Conservation (phyloP, 305 asterid genomes). For the Euphrasia arctica region DNA sequence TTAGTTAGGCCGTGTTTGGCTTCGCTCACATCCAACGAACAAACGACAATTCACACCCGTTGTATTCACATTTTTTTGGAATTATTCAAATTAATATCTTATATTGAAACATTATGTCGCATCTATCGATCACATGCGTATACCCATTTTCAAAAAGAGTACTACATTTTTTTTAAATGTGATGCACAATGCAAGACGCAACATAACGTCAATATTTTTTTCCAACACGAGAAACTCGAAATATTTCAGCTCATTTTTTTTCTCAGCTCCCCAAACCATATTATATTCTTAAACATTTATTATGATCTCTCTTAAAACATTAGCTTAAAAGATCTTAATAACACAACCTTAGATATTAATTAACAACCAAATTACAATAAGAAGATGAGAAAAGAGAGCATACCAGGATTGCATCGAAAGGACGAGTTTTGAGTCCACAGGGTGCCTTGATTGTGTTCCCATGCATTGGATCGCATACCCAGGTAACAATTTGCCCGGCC, state of each 20-base stretch:
- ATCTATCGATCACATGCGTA: neutral
- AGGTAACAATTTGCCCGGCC: constrained; percentile 75
- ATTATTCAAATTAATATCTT: neutral
- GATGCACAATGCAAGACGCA: neutral
- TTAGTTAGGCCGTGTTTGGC: neutral
- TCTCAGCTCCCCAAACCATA: too few species aligned
- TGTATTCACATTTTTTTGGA: neutral
- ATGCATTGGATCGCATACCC: constrained; percentile 92
- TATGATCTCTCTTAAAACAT: neutral
- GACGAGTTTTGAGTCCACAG: constrained; percentile 81
- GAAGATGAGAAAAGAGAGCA: constrained; percentile 22
- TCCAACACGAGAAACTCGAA: too few species aligned
- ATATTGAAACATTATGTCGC: neutral
- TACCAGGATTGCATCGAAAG: constrained; percentile 85
- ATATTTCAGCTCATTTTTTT: too few species aligned
- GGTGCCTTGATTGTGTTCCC: constrained; percentile 89
- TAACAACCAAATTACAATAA: neutral
- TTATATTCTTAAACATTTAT: too few species aligned
- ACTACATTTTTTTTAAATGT: neutral
- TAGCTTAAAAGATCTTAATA: neutral
- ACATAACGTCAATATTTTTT: neutral
- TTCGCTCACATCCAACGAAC: neutral
- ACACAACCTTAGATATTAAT: neutral
- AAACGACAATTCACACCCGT: neutral
- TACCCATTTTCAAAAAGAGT: neutral